Evolutionary conservation across 2,329 filamentous ascomycete species (phyloP).

Genomic region (Aspergillus sp.): DNA sequence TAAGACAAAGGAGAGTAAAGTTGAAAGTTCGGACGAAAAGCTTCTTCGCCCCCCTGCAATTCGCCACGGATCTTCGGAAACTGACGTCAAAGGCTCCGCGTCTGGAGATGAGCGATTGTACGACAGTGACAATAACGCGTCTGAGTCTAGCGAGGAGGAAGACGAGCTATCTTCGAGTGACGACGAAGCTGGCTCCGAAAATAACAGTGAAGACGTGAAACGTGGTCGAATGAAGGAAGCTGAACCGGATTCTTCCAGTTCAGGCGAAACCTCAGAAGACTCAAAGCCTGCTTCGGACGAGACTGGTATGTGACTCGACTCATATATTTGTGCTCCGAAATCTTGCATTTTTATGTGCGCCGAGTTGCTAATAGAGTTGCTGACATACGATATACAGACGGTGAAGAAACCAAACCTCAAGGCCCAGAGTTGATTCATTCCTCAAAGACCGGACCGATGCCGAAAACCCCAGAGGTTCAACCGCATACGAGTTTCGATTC

Average conservation of each 20-base stretch:
- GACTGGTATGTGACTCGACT: slow-evolving; percentile 7
- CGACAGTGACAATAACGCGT: slow-evolving; percentile 62
- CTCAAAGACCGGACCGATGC: slow-evolving; percentile 43
- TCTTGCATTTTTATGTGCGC: background rate
- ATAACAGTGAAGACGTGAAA: slow-evolving; percentile 33
- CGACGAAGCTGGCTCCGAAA: slow-evolving; percentile 52
- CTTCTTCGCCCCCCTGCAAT: slow-evolving; percentile 25
- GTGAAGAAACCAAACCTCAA: slow-evolving; percentile 11
- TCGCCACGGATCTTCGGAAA: slow-evolving; percentile 24
- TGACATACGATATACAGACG: slow-evolving; percentile 3
- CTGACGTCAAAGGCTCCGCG: slow-evolving; percentile 41
- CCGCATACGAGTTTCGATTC: slow-evolving; percentile 80
- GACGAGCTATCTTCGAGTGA: slow-evolving; percentile 60
- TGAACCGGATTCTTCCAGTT: slow-evolving; percentile 20
- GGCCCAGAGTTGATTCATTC: slow-evolving; percentile 16
- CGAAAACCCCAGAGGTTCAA: slow-evolving; percentile 61
- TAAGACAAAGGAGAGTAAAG: slow-evolving; percentile 2
- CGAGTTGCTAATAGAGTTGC: background rate
- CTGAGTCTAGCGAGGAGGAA: slow-evolving; percentile 68
- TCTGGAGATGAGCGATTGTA: slow-evolving; percentile 60
- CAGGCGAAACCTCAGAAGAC: background rate
- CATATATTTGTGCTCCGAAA: background rate
- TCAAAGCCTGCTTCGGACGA: slow-evolving; percentile 7
- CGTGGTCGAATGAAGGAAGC: slow-evolving; percentile 28
- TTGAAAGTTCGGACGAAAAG: background rate